Conservation (phyloP, 2,329 filamentous ascomycete species). For the Botrytis paeoniae region DNA sequence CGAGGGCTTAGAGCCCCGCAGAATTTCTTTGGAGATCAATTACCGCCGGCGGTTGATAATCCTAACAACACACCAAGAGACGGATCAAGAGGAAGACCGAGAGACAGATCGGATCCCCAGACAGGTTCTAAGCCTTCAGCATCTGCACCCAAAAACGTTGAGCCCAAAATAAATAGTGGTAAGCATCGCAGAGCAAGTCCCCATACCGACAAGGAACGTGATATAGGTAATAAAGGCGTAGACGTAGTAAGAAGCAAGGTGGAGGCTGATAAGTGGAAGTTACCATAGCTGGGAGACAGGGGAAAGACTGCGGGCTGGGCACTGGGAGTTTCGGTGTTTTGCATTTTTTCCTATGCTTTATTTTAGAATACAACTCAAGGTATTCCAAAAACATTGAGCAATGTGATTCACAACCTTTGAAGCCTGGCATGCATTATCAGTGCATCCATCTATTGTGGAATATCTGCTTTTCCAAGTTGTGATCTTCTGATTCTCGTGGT, state of each 20-base stretch:
- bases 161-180: neutral
- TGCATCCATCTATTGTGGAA: neutral
- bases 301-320: neutral
- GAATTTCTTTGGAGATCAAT: too few species aligned
- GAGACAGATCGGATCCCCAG: neutral
- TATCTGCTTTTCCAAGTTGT: neutral
- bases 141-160: neutral
- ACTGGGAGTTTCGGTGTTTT: neutral
- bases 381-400: neutral
- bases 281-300: neutral
- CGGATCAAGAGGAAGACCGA: too few species aligned
- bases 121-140: neutral
- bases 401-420: neutral
- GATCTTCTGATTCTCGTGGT: neutral
- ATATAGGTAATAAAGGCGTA: too few species aligned
- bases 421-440: neutral
- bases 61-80: fast-evolving
- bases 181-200: neutral
- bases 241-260: too few species aligned
- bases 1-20: too few species aligned
- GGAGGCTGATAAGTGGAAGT: fast-evolving
- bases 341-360: neutral
- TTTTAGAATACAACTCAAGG: neutral
- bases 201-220: fast-evolving
- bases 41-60: neutral